Evolutionary conservation across 108 stramenopile species (phyloP), one percentile per base, ranked within the genome.

Genomic region (Epipyxis sp.): DNA sequence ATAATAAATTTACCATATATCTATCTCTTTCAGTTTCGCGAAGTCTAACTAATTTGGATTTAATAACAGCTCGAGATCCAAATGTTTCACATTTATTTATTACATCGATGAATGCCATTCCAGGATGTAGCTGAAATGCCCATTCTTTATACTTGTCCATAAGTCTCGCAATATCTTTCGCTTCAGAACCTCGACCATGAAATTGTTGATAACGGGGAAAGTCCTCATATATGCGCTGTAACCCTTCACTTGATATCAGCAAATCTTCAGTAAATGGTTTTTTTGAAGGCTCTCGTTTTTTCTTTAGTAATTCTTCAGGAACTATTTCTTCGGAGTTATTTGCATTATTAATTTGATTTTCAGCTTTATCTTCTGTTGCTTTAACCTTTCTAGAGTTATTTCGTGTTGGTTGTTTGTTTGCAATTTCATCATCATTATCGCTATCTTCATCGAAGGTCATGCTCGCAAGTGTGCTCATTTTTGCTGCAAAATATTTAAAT

Each of bases 241-340:
- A 37, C 6, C 61, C 61, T 10, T 65, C 3, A 37, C 13, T 16
- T 35, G 10, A 16, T 10, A 32, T 65, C 3, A 65, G 35, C 25
- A 65, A 65, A 29, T 3, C 61, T 37, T 65, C 61, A 35, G 61
- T 65, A 37, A 65, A 65, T 32, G 61, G 61, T 37, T 65, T 65
- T 10, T 32, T 32, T 35, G 6, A 25, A 29, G 30, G 61, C 3
- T 3, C 34, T 13, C 61, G 61, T 25, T 65, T 65, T 37, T 16
- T 65, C 35, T 29, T 65, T 25, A 35, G 25, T 3, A 65, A 32
- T 6, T 35, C 34, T 6, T 32, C 61, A 6, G 20, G 30, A 10
- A 6, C 61, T 65, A 32, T 32, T 13, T 20, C 46, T 50, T 50
- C 46, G 6, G 6, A 13, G 46, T 6, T 50, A 50, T 6, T 50